Conservation (phyloP, 176 grass and related monocot species). For the Cocos nucifera region DNA sequence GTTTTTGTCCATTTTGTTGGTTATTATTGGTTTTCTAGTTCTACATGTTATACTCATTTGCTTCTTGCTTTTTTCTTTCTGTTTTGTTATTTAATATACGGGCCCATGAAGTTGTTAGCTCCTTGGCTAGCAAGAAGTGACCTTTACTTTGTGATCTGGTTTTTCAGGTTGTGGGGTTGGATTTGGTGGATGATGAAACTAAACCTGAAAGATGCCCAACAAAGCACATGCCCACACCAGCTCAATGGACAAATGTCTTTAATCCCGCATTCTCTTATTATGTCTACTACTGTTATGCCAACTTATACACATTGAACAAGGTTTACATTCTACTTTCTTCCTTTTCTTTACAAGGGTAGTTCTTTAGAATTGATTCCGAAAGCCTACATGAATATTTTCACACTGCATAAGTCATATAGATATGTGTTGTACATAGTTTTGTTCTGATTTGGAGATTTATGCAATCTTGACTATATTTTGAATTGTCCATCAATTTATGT, state of each 20-base stretch:
- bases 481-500: slow-evolving; percentile 2
- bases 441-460: background rate
- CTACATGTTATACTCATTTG: too few species aligned
- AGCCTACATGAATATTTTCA: too few species aligned
- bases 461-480: slow-evolving; percentile 21
- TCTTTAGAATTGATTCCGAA: too few species aligned
- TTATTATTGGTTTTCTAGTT: too few species aligned
- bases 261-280: slow-evolving; percentile 94
- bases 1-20: too few species aligned
- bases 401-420: too few species aligned
- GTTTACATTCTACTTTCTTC: slow-evolving; percentile 20
- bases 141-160: background rate
- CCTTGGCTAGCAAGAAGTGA: background rate
- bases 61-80: too few species aligned
- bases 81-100: too few species aligned
- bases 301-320: slow-evolving; percentile 86
- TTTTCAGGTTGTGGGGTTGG: slow-evolving; percentile 82
- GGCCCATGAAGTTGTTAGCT: background rate
- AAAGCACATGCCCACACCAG: slow-evolving; percentile 87
- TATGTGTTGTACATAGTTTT: too few species aligned
- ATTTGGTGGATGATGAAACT: slow-evolving; percentile 99
- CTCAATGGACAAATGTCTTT: slow-evolving; percentile 85
- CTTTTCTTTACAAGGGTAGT: too few species aligned
- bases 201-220: slow-evolving; percentile 93
- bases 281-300: slow-evolving; percentile 91